Base-by-base conservation (phyloP, 805 yeast genomes). In the Lachancea sp. region DNA sequence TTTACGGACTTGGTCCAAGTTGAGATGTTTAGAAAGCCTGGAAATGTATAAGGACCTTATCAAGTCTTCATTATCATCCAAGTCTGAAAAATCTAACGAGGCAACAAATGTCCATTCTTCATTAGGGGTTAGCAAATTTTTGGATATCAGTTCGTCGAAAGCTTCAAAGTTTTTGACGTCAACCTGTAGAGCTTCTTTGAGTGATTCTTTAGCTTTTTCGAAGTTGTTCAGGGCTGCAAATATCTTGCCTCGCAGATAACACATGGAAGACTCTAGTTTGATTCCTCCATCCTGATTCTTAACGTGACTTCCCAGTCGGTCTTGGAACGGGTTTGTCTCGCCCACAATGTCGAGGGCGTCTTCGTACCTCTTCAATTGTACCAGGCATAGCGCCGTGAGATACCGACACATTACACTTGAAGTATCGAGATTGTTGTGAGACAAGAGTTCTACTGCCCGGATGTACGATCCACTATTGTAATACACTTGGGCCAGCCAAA, bases 111-210 rank as follows among this genome's bases (percentile, higher is more conserved):
- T 86, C 92, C 95, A 84, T 62, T 88, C 94, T 54, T 90, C 97
- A 13, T 68, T 61, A 0, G 97, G 95, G 0, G 92, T 75, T 63
- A 90, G 65, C 51, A 87, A 71, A 54, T 80, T 81, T 50, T 83
- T 82, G 31, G 73, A 65, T 1, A 84, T 72, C 37, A 90, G 70
- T 55, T 83, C 88, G 51, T 84, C 77, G 58, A 87, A 87, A 0
- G 97, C 97, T 50, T 90, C 98, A 59, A 70, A 90, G 61, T 97
- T 92, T 59, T 88, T 86, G 6, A 84, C 88, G 60, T 90, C 97
- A 2, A 85, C 86, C 49, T 76, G 51, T 0, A 89, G 78, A 1
- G 97, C 96, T 54, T 87, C 96, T 54, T 79, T 78, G 52, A 78
- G 88, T 38, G 92, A 82, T 40, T 83, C 88, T 52, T 84, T 87